These are phyloP conservation scores for Monosporascus sp. DNA, from an alignment of 2,329 filamentous ascomycete genomes.

Conservation along the genomic window DNA sequence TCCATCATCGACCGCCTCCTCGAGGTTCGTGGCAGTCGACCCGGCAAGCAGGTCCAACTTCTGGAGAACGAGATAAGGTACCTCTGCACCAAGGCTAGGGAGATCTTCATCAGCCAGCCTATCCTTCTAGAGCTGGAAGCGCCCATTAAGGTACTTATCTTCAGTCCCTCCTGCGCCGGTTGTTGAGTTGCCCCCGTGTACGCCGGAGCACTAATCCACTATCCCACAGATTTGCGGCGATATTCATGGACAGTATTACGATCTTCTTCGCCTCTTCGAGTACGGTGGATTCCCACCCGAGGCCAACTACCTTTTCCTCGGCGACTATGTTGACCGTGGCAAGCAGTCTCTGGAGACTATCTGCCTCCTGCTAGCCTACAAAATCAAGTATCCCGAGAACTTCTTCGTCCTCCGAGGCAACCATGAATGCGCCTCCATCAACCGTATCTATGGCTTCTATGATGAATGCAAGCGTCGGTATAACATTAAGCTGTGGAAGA, in stretches of 20 bases:
- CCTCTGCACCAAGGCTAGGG: constrained; percentile 95
- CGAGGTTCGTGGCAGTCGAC: constrained; percentile 95
- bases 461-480: constrained; percentile 99
- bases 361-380: constrained; percentile 93
- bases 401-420: constrained; percentile 98
- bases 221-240: constrained; percentile 84
- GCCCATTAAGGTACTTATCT: constrained; percentile 82
- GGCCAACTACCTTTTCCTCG: constrained; percentile 98
- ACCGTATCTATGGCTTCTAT: constrained; percentile 99
- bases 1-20: constrained; percentile 98
- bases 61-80: constrained; percentile 94
- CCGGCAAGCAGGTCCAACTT: constrained; percentile 97
- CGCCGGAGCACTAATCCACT: constrained; percentile 3
- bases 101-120: constrained; percentile 99
- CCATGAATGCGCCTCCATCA: constrained; percentile 98
- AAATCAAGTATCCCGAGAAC: constrained; percentile 99
- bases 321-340: constrained; percentile 97
- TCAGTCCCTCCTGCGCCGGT: constrained; percentile 1
- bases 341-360: constrained; percentile 99
- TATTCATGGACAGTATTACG: constrained; percentile 99
- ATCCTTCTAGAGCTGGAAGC: constrained; percentile 96
- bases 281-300: constrained; percentile 97
- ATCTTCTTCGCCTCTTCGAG: constrained; percentile 93
- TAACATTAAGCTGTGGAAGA: constrained; percentile 99
- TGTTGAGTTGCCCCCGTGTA: constrained; percentile 1